phyloP scores from a whole-genome alignment of 352 stramenopile species.

The Pythium dissotocum region DNA sequence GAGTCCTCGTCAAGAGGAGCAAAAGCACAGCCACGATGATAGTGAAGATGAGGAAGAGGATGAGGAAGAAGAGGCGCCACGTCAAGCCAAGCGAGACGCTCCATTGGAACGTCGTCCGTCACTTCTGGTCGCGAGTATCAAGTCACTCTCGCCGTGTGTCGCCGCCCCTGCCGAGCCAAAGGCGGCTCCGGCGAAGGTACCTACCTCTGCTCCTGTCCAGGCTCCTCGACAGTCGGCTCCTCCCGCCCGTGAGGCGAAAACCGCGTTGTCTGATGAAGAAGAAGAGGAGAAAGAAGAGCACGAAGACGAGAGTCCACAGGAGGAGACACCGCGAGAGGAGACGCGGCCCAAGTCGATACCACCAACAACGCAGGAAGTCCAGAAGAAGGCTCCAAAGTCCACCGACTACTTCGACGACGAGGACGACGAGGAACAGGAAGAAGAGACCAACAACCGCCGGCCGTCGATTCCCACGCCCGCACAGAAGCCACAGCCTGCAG shows the following conservation, averaged over 20 bases:
- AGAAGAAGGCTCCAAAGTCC: slow-evolving; percentile 2
- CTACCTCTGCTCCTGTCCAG: not conserved
- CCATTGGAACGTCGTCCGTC: slow-evolving; percentile 21
- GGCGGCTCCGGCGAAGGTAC: slow-evolving; percentile 16
- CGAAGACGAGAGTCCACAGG: slow-evolving; percentile 35
- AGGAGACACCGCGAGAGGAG: slow-evolving; percentile 44
- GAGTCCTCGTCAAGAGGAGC: not conserved
- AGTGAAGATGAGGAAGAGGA: slow-evolving; percentile 13
- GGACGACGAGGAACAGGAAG: slow-evolving; percentile 34
- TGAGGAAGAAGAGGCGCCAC: slow-evolving; percentile 16
- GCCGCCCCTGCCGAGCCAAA: slow-evolving; percentile 20
- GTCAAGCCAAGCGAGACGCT: slow-evolving; percentile 15
- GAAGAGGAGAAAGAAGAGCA: slow-evolving; percentile 32
- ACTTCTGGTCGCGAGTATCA: slow-evolving; percentile 65
- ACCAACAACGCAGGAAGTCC: not conserved
- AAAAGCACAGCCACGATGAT: not conserved
- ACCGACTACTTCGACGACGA: slow-evolving; percentile 69
- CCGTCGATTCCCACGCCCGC: slow-evolving; percentile 8
- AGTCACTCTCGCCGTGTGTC: slow-evolving; percentile 36
- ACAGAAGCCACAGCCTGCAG: not conserved
- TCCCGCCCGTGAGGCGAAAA: slow-evolving; percentile 9
- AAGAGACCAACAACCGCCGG: slow-evolving; percentile 24
- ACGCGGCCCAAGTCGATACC: not conserved
- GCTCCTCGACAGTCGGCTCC: not conserved
- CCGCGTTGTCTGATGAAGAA: slow-evolving; percentile 17